These are phyloP conservation scores for Diplodia seriata DNA, from an alignment of 2,329 filamentous ascomycete genomes.

Conservation along the genomic window DNA sequence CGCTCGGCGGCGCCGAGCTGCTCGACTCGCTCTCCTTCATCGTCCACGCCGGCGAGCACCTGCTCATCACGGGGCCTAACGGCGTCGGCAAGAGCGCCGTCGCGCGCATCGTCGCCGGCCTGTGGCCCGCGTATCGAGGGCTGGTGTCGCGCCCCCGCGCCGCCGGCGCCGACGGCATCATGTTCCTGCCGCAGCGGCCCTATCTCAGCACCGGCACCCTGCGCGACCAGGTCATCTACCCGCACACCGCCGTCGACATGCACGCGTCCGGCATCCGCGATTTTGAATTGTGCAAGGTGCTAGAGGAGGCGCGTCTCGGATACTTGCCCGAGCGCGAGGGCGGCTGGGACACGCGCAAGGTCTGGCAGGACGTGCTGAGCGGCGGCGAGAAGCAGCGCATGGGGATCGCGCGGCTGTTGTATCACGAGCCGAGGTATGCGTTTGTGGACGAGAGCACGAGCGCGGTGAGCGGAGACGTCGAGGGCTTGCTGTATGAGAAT, in stretches of 20 bases:
- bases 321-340: conserved; percentile 93
- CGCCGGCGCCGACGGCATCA: conserved; percentile 87
- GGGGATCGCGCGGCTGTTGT: conserved; percentile 86
- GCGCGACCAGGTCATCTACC: conserved; percentile 97
- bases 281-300: conserved; percentile 74
- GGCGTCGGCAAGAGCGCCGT: conserved; percentile 94
- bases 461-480: conserved; percentile 91
- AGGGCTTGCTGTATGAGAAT: conserved; percentile 89
- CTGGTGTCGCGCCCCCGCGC: conserved; percentile 85
- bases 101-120: conserved; percentile 81
- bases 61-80: conserved; percentile 93
- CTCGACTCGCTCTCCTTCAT: conserved; percentile 88
- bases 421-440: conserved; percentile 93
- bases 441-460: conserved; percentile 96
- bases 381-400: conserved; percentile 98
- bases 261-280: conserved; percentile 78
- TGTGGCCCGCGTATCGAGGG: conserved; percentile 96
- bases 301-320: conserved; percentile 84
- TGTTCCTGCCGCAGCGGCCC: conserved; percentile 95
- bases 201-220: conserved; percentile 92
- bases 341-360: conserved; percentile 94
- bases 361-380: conserved; percentile 98
- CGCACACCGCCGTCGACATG: conserved; percentile 95
- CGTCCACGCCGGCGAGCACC: conserved; percentile 87
- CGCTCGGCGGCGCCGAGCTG: conserved; percentile 88